Conservation (phyloP, 345 rosid genomes). For the Punica granatum region DNA sequence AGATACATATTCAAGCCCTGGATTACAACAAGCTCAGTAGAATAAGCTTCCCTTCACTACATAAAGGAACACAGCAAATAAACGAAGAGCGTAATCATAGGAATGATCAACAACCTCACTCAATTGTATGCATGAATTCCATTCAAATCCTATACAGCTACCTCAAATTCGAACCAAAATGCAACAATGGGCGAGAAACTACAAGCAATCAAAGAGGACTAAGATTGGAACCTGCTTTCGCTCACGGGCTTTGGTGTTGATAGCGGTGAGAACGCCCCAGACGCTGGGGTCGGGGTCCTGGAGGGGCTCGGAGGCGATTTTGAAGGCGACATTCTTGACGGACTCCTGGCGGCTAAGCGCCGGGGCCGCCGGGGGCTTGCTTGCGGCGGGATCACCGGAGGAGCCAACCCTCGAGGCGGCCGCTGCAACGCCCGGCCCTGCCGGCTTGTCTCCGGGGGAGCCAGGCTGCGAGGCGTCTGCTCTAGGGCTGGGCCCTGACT, state of each 20-base stretch:
- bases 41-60: slow-evolving; percentile 11
- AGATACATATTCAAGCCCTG: slow-evolving; percentile 80
- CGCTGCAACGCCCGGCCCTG: too few species aligned
- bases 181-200: not conserved
- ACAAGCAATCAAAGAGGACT: not conserved
- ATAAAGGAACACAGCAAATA: not conserved
- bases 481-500: not conserved
- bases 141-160: too few species aligned
- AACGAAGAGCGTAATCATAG: not conserved
- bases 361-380: slow-evolving; percentile 4
- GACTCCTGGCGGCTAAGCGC: slow-evolving; percentile 36
- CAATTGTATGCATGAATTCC: too few species aligned
- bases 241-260: slow-evolving; percentile 67
- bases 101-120: too few species aligned
- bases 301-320: slow-evolving; percentile 62
- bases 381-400: slow-evolving; percentile 5
- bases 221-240: slow-evolving; percentile 49
- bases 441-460: slow-evolving; percentile 13
- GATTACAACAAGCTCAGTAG: not conserved
- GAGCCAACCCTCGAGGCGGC: slow-evolving; percentile 21
- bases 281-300: slow-evolving; percentile 54
- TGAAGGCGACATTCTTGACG: slow-evolving; percentile 53
- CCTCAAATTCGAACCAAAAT: not conserved
- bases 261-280: slow-evolving; percentile 94
- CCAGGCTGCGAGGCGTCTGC: not conserved